Percentiles rank a stretch among this genome's conserved stretches.
These are phyloP conservation scores for Aspergillus melleus DNA, from an alignment of 2,329 filamentous ascomycete genomes.

Conservation along the genomic window DNA sequence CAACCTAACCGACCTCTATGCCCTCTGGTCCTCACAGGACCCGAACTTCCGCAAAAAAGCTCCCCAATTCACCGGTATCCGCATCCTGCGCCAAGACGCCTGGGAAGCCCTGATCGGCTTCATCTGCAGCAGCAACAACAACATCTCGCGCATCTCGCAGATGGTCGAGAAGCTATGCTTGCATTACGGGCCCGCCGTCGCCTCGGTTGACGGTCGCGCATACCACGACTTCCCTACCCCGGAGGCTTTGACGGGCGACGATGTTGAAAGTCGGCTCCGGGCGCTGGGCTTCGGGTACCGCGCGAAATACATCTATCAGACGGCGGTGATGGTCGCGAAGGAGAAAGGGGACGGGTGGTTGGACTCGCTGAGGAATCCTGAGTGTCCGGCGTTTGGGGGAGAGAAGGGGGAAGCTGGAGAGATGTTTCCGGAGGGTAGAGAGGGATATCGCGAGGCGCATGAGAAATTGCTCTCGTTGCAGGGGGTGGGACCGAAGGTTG, in stretches of 20 bases:
- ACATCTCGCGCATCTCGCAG: conserved; percentile 89
- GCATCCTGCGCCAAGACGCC: conserved; percentile 89
- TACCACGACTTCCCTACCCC: conserved; percentile 89
- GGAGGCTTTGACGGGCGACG: conserved; percentile 66
- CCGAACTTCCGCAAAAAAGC: conserved; percentile 87
- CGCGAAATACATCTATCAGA: conserved; percentile 87
- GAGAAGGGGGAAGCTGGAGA: conserved; percentile 47
- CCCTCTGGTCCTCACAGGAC: conserved; percentile 82
- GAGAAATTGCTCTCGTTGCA: conserved; percentile 74
- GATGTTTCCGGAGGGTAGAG: conserved; percentile 52
- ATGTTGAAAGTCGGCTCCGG: conserved; percentile 78
- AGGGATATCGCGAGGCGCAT: conserved; percentile 77
- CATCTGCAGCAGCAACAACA: conserved; percentile 99
- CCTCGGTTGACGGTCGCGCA: conserved; percentile 64
- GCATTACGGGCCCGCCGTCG: conserved; percentile 79
- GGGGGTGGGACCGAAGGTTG: conserved; percentile 94
- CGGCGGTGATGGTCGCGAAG: conserved; percentile 70
- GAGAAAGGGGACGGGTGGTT: conserved; percentile 75
- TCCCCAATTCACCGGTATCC: conserved; percentile 82
- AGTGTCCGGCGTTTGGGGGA: conserved; percentile 61
- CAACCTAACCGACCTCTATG: conserved; percentile 75
- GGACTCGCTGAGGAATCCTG: conserved; percentile 73
- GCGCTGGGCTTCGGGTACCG: conserved; percentile 90
- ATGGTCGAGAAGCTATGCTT: conserved; percentile 94
- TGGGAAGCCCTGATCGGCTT: conserved; percentile 95